Percentiles rank a stretch among this genome's conserved stretches.
These are phyloP conservation scores for Capsella rubella DNA, from an alignment of 441 rosid genomes.

Conservation along the genomic window DNA sequence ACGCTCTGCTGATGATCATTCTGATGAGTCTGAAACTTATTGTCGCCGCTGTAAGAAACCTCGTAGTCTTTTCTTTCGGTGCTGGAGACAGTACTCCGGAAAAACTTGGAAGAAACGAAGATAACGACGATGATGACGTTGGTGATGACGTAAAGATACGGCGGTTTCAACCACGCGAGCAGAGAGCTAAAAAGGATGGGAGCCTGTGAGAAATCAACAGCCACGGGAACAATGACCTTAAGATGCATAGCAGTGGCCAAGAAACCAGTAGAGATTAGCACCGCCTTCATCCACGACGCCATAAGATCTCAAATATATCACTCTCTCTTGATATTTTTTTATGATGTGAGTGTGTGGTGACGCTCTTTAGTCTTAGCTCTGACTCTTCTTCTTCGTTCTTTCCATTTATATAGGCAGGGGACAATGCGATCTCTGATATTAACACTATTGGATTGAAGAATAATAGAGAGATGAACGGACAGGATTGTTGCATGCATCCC, in stretches of 20 bases:
- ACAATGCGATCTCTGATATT: neutral
- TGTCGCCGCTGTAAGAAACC: constrained; percentile 33
- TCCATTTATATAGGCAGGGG: constrained; percentile 25
- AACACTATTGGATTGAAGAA: constrained; percentile 16
- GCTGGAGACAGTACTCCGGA: constrained; percentile 20
- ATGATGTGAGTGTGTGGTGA: neutral
- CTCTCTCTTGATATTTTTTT: constrained; percentile 1
- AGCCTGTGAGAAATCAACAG: constrained; percentile 53
- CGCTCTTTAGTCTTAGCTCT: constrained; percentile 30
- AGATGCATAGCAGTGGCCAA: constrained; percentile 54
- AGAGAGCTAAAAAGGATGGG: constrained; percentile 59
- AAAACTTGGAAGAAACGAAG: constrained; percentile 62
- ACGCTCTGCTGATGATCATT: constrained; percentile 17
- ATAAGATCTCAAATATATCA: too few relatives aligned
- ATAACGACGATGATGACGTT: constrained; percentile 77
- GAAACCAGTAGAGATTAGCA: constrained; percentile 57
- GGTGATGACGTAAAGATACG: constrained; percentile 68
- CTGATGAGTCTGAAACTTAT: constrained; percentile 32
- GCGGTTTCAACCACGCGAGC: constrained; percentile 71
- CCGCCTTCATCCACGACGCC: constrained; percentile 48
- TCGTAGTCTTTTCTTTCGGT: constrained; percentile 25
- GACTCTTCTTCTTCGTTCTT: neutral
- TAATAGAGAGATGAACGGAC: constrained; percentile 26
- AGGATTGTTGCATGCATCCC: constrained; percentile 20
- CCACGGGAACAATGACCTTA: constrained; percentile 55